These are phyloP conservation scores for Przewalskia tangutica DNA, from an alignment of 257 asterid species.

Conservation along the genomic window DNA sequence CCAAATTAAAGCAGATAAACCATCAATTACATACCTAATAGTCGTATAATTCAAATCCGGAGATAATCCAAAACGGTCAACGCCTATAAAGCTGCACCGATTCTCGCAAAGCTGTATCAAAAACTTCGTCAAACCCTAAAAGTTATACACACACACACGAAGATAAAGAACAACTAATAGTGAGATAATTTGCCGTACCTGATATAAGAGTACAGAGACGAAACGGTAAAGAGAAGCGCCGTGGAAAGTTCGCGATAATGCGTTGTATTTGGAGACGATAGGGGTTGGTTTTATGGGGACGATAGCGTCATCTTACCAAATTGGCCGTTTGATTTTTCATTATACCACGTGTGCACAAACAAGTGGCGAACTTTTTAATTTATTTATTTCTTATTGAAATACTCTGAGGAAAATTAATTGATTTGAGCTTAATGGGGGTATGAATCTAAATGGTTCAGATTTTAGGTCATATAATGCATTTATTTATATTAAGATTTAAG, in stretches of 20 bases:
- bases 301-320: neutral
- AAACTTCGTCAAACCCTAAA: neutral
- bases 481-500: no score
- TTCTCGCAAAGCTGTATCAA: neutral
- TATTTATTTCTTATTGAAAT: neutral
- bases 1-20: neutral
- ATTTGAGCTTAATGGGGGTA: no score
- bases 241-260: neutral
- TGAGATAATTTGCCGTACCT: conserved; percentile 3
- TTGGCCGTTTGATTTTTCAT: conserved; percentile 7
- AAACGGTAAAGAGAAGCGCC: conserved; percentile 1
- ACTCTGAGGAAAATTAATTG: neutral
- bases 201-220: neutral
- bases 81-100: neutral
- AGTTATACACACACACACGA: neutral
- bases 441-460: no score
- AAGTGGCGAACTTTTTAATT: neutral
- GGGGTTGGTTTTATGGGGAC: neutral
- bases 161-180: neutral
- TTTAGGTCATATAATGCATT: no score
- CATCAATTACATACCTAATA: neutral
- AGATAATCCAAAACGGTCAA: conserved; percentile 3
- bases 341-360: neutral
- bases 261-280: neutral
- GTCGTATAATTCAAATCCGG: neutral